Percentiles rank a stretch among this genome's conserved stretches.
Conservation (phyloP, 2,329 filamentous ascomycete genomes). For the Pyrenochaeta sp. region DNA sequence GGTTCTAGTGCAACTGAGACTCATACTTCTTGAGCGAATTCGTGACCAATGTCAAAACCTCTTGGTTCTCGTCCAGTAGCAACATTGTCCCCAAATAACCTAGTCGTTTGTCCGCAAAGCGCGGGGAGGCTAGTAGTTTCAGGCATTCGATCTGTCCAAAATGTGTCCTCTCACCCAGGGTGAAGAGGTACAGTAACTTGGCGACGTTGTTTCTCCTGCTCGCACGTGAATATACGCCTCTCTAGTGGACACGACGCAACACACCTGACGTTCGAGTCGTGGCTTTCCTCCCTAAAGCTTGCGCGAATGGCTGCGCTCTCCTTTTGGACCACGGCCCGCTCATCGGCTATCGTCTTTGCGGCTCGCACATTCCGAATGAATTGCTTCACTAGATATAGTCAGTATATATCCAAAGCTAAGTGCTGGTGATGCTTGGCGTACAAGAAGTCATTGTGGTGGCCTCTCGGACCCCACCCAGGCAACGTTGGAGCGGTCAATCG, state of each 20-base stretch:
- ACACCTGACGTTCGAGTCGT: slow-evolving; percentile 89
- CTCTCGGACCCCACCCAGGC: slow-evolving; percentile 58
- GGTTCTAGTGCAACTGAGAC: no score
- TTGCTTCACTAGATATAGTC: slow-evolving; percentile 80
- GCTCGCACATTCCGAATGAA: slow-evolving; percentile 99
- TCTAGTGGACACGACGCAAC: slow-evolving; percentile 21
- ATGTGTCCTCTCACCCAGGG: slow-evolving; percentile 94
- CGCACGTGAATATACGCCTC: slow-evolving; percentile 29
- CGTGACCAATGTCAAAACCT: slow-evolving; percentile 94
- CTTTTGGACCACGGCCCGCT: slow-evolving; percentile 97
- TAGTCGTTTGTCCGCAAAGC: slow-evolving; percentile 96
- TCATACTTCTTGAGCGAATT: slow-evolving; percentile 96
- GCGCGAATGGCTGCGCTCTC: slow-evolving; percentile 97
- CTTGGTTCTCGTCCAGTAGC: slow-evolving; percentile 96
- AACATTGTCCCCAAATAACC: slow-evolving; percentile 97
- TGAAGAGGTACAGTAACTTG: slow-evolving; percentile 97
- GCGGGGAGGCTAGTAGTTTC: slow-evolving; percentile 93
- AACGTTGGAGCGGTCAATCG: slow-evolving; percentile 27
- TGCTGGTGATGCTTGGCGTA: slow-evolving; percentile 51
- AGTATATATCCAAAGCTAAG: slow-evolving; percentile 36
- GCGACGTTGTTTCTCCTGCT: slow-evolving; percentile 96
- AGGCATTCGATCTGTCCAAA: slow-evolving; percentile 99
- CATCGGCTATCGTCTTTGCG: slow-evolving; percentile 98
- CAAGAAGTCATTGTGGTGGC: slow-evolving; percentile 65
- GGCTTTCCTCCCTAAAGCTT: slow-evolving; percentile 96